Evolutionary conservation across 1,139 yeast species (phyloP), one percentile per base, ranked within the genome.

Genomic region (Geotrichum histeridarum): DNA sequence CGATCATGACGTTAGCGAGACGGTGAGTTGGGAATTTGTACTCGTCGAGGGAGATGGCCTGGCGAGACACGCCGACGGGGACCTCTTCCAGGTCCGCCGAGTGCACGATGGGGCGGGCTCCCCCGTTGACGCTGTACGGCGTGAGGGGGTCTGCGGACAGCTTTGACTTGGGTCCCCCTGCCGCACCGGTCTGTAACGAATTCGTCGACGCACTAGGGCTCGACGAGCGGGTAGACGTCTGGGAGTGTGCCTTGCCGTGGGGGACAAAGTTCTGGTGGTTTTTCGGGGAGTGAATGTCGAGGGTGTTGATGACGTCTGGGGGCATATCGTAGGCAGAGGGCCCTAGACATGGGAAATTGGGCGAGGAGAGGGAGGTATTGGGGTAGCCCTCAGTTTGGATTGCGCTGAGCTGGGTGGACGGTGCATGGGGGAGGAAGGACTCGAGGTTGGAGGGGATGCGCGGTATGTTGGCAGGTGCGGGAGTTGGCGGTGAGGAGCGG

Each of bases 61-160:
- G 99, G 60, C 98, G 78, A 54, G 81, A 84, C 52, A 93, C 81
- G 0, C 98, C 97, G 63, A 86, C 91, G 0, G 99, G 99, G 7
- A 93, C 96, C 69, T 93, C 99, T 69, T 93, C 99, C 58, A 93
- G 77, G 66, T 90, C 96, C 0, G 98, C 98, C 51, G 88, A 86
- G 65, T 88, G 68, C 51, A 70, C 66, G 39, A 67, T 64, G 12
- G 73, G 73, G 48, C 70, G 63, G 42, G 63, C 64, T 18, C 69
- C 67, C 7, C 53, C 55, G 12, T 53, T 50, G 7, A 48, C 18
- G 8, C 49, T 48, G 32, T 54, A 54, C 2, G 56, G 56, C 14
- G 54, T 37, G 1, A 42, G 48, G 15, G 18, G 7, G 14, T 41
- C 22, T 17, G 14, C 44, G 11, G 18, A 9, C 11, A 5, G 42